Base-by-base conservation (phyloP, 352 stramenopile genomes). In the Phytophthora boehmeriae region DNA sequence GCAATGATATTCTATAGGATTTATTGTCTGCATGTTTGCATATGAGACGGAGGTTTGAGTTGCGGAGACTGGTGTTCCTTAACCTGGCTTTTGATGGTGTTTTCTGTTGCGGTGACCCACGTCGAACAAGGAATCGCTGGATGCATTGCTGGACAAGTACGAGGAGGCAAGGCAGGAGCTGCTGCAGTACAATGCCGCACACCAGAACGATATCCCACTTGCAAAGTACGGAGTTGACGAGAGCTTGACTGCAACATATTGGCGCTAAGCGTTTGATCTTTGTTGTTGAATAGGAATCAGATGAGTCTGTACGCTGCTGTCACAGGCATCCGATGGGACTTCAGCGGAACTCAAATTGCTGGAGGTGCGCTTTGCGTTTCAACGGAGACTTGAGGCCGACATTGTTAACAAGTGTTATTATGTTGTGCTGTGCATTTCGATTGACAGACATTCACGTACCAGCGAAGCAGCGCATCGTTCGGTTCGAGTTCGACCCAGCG, bases 311-410 rank as follows among this genome's bases (percentile, higher is more conserved):
- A 89, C 35, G 84, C 84, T 2, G 80, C 80, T 5, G 68, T 92
- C 11, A 92, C 82, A 5, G 82, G 84, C 34, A 93, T 93, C 74
- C 88, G 87, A 59, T 93, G 82, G 82, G 78, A 90, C 41, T 89
- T 92, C 39, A 80, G 63, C n/a, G 70, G 63, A 14, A 27, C 60
- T 9, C 66, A 76, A 9, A 75, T 91, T 58, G 76, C 62, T 43
- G 84, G 81, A 11, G 69, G 76, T 88, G 52, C 22, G 19, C n/a
- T n/a, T 1, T 14, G 30, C 19, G 8, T 58, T 19, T 36, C n/a
- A 36, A 30, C 25, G 6, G 6, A 22, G 13, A 27, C 16, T 45
- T 46, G 34, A 20, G 11, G 8, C n/a, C 14, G 13, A 25, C 11
- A 13, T 8, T 25, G 19, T 16, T 17, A 30, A 32, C 30, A 30